Base-by-base conservation (phyloP, 2,329 filamentous ascomycete species). In the Arthroderma sp. region DNA sequence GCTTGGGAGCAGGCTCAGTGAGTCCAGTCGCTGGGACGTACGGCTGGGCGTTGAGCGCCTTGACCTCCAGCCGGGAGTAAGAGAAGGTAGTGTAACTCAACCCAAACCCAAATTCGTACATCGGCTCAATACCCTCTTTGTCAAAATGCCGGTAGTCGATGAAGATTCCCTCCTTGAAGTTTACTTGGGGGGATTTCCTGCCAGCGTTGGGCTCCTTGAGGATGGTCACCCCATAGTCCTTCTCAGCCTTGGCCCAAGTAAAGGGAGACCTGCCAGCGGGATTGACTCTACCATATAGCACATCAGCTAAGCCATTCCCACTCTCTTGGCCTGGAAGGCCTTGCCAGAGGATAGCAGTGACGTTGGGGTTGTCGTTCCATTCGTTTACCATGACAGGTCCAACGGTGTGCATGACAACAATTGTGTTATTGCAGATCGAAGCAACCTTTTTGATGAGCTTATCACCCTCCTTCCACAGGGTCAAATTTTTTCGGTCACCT, bases 401-500 rank as follows among this genome's bases (percentile, higher is more conserved):
- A 3, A 81, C 77, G 1, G 83, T 86, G 68, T 96, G 89, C 48
- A 96, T 82, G 46, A 95, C 78, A 10, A 96, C 85, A 48, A 96
- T 82, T 8, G 87, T 94, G 72, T 95, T 94, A 68, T 82, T 79
- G 71, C 82, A 88, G 50, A 78, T 60, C 5, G 78, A 72, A 1
- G 86, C 80, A 7, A 94, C 85, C 40, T 83, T 86, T 64, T 83
- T 75, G 65, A 96, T 83, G 45, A 96, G 67, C 0, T 74, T 72
- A 43, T 96, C 86, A 36, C 86, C 88, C 47, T 80, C 74, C 48
- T 81, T 73, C 89, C 89, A 96, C 0, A 94, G 71, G 0, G 87
- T 94, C 33, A 98, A 71, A 66, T 98, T 95, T 57, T 88, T 87
- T 43, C 91, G 82, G 62, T 96, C 89, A 47, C 91, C 91, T 48